Base-by-base conservation (phyloP, 352 stramenopile genomes). In the Phytopythium delawarense region DNA sequence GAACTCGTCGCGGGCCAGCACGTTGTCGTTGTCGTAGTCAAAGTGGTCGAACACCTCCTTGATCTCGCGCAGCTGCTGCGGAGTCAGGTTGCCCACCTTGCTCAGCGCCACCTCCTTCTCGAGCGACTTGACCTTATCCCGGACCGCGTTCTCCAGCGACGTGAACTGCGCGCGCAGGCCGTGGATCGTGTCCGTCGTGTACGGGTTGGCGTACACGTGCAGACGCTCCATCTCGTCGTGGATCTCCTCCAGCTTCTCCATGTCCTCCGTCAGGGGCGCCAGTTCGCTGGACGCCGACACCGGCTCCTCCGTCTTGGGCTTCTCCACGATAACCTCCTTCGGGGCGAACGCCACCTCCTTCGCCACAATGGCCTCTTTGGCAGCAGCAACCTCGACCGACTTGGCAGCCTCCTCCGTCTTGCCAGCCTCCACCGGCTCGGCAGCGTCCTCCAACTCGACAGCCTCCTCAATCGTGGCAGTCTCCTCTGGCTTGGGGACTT, bases 31-130 rank as follows among this genome's bases (percentile, higher is more conserved):
- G 61, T 97, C 87, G 44, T 92, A 64, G 57, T 97, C 89, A 56
- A 97, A 97, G 70, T 95, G 84, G 57, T 95, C 81, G 44, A 97
- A 97, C 34, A 96, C 88, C 63, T 97, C 89, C 58, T 90, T 84
- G 59, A 96, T 94, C 63, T 97, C 89, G 61, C 78, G 81, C 48
- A 91, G 74, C 71, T 97, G 88, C 61, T 93, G 67, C 6, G 87
- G 62, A 35, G 84, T 92, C 28, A 97, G 76, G 53, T 92, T 90
- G 50, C 87, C 88, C 20, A 96, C 64, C 62, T 94, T 75, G 67
- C 84, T 90, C 45, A 94, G 74, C 39, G 83, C 88, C 32, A 97
- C 67, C 62, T 94, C 85, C 76, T 96, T 96, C 70, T 95, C 85
- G 32, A 96, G 79, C 35, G 89, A 91, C 69, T 96, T 94, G 44